Evolutionary conservation across 208 protist species (phyloP).

Genomic region (Acanthamoeba lenticulata): DNA sequence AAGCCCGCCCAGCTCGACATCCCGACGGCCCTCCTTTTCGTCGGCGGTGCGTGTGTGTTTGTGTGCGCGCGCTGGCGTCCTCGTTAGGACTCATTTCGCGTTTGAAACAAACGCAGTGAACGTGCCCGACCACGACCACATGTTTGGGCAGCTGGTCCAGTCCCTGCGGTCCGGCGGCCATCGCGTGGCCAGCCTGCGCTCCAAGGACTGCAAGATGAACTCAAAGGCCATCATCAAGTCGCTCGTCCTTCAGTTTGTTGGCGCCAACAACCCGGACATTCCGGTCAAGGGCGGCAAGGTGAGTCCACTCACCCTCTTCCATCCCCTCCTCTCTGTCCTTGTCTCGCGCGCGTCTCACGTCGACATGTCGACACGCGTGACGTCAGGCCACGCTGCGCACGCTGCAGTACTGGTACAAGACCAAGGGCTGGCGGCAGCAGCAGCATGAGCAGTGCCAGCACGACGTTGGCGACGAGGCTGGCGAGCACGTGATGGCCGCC

Average conservation of each 20-base stretch:
- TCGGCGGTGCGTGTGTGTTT: neutral
- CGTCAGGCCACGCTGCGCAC: neutral
- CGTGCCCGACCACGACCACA: conserved; percentile 27
- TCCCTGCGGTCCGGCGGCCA: neutral
- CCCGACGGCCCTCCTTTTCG: neutral
- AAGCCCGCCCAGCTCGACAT: conserved; percentile 27
- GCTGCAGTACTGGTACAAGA: conserved; percentile 41
- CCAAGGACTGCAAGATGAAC: conserved; percentile 52
- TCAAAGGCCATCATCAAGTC: conserved; percentile 43
- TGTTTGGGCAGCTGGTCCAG: neutral
- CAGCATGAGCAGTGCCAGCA: neutral
- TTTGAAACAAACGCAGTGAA: no score
- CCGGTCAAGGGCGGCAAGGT: conserved; percentile 6
- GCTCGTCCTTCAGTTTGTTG: neutral
- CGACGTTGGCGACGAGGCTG: neutral
- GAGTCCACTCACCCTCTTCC: neutral
- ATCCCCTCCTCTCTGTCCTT: no score
- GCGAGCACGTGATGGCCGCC: no score
- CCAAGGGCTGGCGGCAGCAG: conserved; percentile 7
- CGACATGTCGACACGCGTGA: no score
- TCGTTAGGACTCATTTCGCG: no score
- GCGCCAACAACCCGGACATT: neutral
- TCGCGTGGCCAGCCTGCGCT: conserved; percentile 28
- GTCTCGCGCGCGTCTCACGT: no score
- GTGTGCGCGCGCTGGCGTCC: neutral